Evolutionary conservation across 352 stramenopile species (phyloP).

Genomic region (Globisporangium heterothallicum): DNA sequence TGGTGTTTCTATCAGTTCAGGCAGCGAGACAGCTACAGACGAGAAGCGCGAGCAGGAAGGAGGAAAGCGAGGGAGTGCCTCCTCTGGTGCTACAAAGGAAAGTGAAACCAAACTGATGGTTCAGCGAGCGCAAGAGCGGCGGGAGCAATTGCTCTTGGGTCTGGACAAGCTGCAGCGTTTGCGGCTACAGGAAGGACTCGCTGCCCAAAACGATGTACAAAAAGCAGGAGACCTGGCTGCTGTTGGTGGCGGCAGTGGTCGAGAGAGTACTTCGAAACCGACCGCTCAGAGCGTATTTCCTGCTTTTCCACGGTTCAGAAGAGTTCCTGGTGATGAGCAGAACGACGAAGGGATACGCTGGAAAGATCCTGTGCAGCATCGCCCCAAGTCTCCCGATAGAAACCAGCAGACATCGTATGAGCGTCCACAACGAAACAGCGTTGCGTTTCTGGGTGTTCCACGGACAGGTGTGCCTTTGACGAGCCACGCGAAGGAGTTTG

Average conservation of each 20-base stretch:
- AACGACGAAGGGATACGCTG: slow-evolving; percentile 25
- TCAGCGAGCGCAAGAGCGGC: slow-evolving; percentile 29
- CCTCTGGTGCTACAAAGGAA: too few relatives aligned
- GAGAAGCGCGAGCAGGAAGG: neutral
- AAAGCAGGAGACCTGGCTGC: neutral
- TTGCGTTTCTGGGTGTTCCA: slow-evolving; percentile 32
- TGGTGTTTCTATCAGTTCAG: slow-evolving; percentile 8
- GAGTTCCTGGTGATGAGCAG: neutral
- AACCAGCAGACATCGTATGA: neutral
- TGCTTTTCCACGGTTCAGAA: slow-evolving; percentile 1
- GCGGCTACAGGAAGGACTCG: slow-evolving; percentile 14
- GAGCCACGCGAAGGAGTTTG: slow-evolving; percentile 33
- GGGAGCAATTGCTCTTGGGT: slow-evolving; percentile 34
- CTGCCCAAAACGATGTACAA: neutral
- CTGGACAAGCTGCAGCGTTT: slow-evolving; percentile 42
- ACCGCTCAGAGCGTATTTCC: neutral
- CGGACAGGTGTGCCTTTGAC: slow-evolving; percentile 45
- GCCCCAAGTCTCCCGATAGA: slow-evolving; percentile 3
- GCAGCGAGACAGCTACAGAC: neutral
- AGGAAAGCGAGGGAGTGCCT: too few relatives aligned
- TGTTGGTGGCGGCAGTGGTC: too few relatives aligned
- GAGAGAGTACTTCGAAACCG: too few relatives aligned
- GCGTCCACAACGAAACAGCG: neutral
- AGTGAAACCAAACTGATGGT: slow-evolving; percentile 15
- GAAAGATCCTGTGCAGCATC: slow-evolving; percentile 32